Base-by-base conservation (phyloP, 202 grass and related monocot species). In the Zizania palustris region DNA sequence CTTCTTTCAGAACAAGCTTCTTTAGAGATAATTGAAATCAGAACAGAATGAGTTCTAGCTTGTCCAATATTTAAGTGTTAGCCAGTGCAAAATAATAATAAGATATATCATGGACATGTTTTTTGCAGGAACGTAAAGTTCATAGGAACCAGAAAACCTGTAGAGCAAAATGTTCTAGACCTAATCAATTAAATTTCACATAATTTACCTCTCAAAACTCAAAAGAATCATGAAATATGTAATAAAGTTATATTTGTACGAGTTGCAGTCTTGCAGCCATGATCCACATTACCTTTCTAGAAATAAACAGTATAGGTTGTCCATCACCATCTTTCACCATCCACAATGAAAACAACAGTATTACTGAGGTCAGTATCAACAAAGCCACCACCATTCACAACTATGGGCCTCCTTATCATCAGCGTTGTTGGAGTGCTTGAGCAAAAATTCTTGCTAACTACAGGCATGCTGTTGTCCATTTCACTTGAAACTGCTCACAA, bases 361-460 rank as follows among this genome's bases (percentile, higher is more conserved):
- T 90, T 83, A 49, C 63, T 69, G 56, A 73, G 55, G 71, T 92
- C 83, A 36, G 85, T 88, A 71, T 92, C 89, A 41, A 98, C 89
- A 65, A 98, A 90, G 28, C 96, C 89, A 18, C 96, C 96, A 1
- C 96, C 96, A 14, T 87, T 92, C 55, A 95, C 78, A 1, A 88
- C 81, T 36, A 54, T 64, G 20, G 96, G 96, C 43, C 96, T 81
- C 73, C 91, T 90, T 41, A 98, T 88, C 82, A 88, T 87, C 78
- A 98, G 72, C 3, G 56, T 62, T 13, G 65, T 65, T 15, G 77
- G 77, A 33, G 77, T 72, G 35, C 85, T 61, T 43, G 87, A 92
- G 75, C 96, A 98, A 66, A 86, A 98, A 34, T 87, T 72, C 75
- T 98, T 98, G 83, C 91, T 98, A 65, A 98, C 75, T 56, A 98